These are phyloP conservation scores for Schizochytrium sp. DNA, from an alignment of 108 stramenopile genomes.

Conservation along the genomic window DNA sequence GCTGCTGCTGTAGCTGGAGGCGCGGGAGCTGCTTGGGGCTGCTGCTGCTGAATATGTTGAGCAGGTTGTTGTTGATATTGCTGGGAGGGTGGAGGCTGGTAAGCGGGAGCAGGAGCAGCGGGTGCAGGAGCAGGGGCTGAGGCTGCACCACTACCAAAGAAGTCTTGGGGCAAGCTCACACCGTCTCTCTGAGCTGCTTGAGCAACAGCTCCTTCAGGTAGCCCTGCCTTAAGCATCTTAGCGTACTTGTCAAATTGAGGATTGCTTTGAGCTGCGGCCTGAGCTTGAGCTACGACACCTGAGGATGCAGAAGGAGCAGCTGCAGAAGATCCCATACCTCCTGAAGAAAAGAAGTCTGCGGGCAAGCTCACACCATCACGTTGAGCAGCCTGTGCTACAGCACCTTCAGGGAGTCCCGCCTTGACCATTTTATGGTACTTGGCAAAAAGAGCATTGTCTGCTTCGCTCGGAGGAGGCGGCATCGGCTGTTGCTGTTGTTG, in stretches of 20 bases:
- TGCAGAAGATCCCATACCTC: background rate
- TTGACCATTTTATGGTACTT: conserved; percentile 47
- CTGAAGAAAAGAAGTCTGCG: background rate
- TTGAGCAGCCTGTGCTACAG: conserved; percentile 20
- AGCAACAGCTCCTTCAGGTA: conserved; percentile 37
- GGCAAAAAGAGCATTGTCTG: background rate
- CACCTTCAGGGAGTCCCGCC: conserved; percentile 48
- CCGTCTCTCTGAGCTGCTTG: conserved; percentile 52
- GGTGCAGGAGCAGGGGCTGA: background rate
- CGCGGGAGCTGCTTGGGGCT: background rate
- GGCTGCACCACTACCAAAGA: background rate
- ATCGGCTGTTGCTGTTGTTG: background rate
- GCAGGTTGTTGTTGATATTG: background rate
- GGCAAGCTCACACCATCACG: conserved; percentile 29
- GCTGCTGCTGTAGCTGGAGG: background rate
- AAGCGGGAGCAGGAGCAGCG: background rate
- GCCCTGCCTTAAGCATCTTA: conserved; percentile 57
- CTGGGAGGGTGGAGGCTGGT: background rate
- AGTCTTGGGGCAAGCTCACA: conserved; percentile 20
- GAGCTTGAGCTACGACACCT: no score
- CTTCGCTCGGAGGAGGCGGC: background rate
- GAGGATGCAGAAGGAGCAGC: background rate
- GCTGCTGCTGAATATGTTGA: background rate
- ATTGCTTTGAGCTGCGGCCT: background rate
- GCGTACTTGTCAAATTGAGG: conserved; percentile 24